A percentile compares a stretch with the other conserved stretches of the same genome.
phyloP scores from a whole-genome alignment of 768 basidiomycete species.

The Auricularia sp. region DNA sequence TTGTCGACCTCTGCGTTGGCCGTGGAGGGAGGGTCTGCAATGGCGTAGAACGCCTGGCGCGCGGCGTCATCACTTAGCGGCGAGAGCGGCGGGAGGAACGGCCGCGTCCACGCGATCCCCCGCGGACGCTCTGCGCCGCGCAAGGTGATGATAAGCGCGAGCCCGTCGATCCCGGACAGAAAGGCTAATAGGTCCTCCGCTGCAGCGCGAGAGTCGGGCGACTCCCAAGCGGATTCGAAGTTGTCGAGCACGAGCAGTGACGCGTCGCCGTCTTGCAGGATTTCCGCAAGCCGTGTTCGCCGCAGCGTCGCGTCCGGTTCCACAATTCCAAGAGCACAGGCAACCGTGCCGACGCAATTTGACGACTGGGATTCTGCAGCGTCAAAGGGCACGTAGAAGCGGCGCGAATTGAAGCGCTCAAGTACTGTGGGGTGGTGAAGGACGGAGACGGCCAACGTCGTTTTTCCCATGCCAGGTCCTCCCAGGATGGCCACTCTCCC shows the following conservation, averaged over 20 bases:
- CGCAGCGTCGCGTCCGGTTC: background rate
- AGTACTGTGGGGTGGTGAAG: conserved; percentile 16
- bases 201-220: background rate
- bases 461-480: conserved; percentile 31
- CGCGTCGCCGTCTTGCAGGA: conserved; percentile 10
- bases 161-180: background rate
- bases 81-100: background rate
- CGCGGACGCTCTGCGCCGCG: background rate
- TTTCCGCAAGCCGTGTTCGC: background rate
- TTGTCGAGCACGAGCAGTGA: background rate
- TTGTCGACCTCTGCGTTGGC: background rate
- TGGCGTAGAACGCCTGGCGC: background rate
- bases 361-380: background rate
- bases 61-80: background rate
- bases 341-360: background rate
- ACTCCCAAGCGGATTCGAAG: background rate
- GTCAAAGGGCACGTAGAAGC: conserved; percentile 27
- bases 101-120: background rate
- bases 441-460: conserved; percentile 25
- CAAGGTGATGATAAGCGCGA: background rate
- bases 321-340: background rate
- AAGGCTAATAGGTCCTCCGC: background rate
- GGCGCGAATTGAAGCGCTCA: conserved; percentile 14
- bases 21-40: background rate
- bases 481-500: conserved; percentile 13